A percentile compares a stretch with the other conserved stretches of the same genome.
Evolutionary conservation across 1,284 basidiomycete genomes (phyloP).

Genomic region (Puccinia brachypodii): DNA sequence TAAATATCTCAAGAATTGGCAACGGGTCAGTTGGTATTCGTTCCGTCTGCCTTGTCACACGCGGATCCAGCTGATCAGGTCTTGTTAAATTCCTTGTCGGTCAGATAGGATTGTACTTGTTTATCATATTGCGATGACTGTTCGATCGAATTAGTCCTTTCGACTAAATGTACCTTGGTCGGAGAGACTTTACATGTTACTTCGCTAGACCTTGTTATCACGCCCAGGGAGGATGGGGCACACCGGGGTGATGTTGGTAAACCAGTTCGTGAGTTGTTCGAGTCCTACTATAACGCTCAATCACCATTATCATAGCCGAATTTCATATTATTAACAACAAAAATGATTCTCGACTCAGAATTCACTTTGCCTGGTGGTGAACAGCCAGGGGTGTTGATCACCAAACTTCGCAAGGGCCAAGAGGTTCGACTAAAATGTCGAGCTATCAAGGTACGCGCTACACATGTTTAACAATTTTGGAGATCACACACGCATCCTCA

Average conservation of each 20-base stretch:
- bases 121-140: constrained; percentile 74
- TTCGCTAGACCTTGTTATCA: constrained; percentile 71
- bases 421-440: constrained; percentile 82
- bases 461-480: too few species aligned
- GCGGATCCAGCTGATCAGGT: constrained; percentile 59
- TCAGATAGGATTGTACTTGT: constrained; percentile 71
- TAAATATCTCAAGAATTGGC: constrained; percentile 73
- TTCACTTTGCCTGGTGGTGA: constrained; percentile 45
- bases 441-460: constrained; percentile 77
- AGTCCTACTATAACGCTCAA: constrained; percentile 49
- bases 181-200: constrained; percentile 75
- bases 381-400: constrained; percentile 68
- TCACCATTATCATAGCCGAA: not conserved
- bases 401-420: constrained; percentile 91
- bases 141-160: constrained; percentile 72
- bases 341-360: constrained; percentile 25
- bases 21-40: constrained; percentile 63
- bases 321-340: not conserved
- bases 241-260: constrained; percentile 67
- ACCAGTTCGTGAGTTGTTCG: constrained; percentile 56
- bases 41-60: constrained; percentile 42
- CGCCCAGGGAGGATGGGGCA: constrained; percentile 61
- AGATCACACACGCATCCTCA: too few species aligned
- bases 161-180: constrained; percentile 67
- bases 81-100: not conserved